Conservation (phyloP, 306 rosid species). For the Echinosophora koreensis region DNA sequence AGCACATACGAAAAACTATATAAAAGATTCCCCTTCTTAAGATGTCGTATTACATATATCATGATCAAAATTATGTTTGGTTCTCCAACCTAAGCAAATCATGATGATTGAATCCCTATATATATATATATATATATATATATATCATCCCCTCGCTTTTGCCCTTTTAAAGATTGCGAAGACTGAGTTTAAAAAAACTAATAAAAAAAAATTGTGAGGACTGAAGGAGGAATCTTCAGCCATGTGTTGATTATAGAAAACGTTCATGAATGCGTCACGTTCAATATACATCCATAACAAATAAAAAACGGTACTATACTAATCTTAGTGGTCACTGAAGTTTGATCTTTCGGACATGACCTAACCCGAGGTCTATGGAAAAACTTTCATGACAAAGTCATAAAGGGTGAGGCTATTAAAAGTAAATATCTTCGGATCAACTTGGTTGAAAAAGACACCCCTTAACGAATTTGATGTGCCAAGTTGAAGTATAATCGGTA, state of each 20-base stretch:
- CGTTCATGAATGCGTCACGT: no score
- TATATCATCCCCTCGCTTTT: not conserved
- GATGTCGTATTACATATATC: not conserved
- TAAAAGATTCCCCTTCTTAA: not conserved
- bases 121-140: no score
- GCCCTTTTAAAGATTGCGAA: not conserved
- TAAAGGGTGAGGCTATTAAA: not conserved
- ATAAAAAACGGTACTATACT: not conserved
- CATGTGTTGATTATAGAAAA: not conserved
- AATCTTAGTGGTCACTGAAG: constrained; percentile 15
- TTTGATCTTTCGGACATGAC: constrained; percentile 29
- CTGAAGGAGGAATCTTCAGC: constrained; percentile 20
- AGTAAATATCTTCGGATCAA: not conserved
- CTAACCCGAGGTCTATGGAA: not conserved
- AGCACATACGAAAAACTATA: not conserved
- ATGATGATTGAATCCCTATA: constrained; percentile 18
- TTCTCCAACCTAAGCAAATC: constrained; percentile 14
- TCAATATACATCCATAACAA: not conserved
- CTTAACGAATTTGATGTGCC: constrained; percentile 22
- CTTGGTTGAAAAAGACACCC: constrained; percentile 31
- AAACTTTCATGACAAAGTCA: constrained; percentile 1
- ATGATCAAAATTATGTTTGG: constrained; percentile 1
- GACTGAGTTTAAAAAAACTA: no score
- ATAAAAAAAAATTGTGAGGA: not conserved
- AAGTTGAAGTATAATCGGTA: not conserved